Conservation (phyloP, 2,329 filamentous ascomycete species). For the Beauveria australis region DNA sequence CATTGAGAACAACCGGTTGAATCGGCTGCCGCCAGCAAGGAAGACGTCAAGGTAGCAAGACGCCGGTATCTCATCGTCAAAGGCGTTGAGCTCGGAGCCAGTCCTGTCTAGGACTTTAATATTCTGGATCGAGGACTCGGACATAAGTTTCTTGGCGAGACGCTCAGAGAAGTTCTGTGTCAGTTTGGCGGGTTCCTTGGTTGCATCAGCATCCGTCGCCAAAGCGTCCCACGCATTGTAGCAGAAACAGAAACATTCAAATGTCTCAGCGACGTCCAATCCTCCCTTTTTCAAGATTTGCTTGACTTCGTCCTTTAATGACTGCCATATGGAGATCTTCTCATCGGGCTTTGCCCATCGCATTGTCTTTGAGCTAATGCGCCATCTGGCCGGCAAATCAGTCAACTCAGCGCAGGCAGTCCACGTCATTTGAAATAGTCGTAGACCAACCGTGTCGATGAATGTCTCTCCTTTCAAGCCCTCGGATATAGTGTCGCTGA, state of each 20-base stretch:
- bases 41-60: slow-evolving; percentile 26
- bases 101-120: slow-evolving; percentile 10
- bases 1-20: slow-evolving; percentile 21
- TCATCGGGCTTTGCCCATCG: slow-evolving; percentile 26
- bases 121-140: slow-evolving; percentile 17
- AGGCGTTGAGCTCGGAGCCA: neutral
- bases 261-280: slow-evolving; percentile 27
- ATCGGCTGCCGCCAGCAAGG: slow-evolving; percentile 24
- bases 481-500: slow-evolving; percentile 34
- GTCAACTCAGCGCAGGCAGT: neutral
- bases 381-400: slow-evolving; percentile 31
- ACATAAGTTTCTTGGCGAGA: slow-evolving; percentile 23
- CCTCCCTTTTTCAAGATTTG: slow-evolving; percentile 25
- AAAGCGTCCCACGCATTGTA: slow-evolving; percentile 30
- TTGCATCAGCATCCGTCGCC: slow-evolving; percentile 26
- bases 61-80: neutral
- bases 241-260: slow-evolving; percentile 33
- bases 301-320: slow-evolving; percentile 23
- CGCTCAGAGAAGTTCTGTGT: slow-evolving; percentile 26
- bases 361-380: slow-evolving; percentile 27
- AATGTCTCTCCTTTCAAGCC: slow-evolving; percentile 35
- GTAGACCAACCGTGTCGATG: slow-evolving; percentile 32
- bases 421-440: slow-evolving; percentile 22
- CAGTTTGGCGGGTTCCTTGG: slow-evolving; percentile 22
- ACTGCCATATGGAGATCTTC: slow-evolving; percentile 25